Base-by-base conservation (phyloP, 768 basidiomycete species). In the Ramaria sp. region DNA sequence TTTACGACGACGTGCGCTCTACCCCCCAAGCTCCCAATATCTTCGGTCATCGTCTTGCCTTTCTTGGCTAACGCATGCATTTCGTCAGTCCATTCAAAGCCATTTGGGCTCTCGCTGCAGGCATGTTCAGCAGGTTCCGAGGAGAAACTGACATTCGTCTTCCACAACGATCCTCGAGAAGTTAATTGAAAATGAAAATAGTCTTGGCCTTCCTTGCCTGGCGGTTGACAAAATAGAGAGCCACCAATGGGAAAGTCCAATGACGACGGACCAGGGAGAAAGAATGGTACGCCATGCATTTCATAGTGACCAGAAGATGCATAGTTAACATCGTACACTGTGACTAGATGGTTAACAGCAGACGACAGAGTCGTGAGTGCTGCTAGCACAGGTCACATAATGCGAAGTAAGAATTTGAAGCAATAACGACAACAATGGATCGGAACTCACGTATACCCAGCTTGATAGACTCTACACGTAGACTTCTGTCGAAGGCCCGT, bases 261-360 rank as follows among this genome's bases (percentile, higher is more conserved):
- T 43, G 60, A 60, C 34, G 55, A 57, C 67, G 64, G 9, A 72
- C 69, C n/a, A 84, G 63, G 51, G 67, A 67, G 59, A 75, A 78
- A 1, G 84, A 81, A 3, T 67, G 60, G 7, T 67, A 63, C 37
- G 4, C 59, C 59, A 55, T 76, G 69, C 53, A 76, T 63, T 42
- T 76, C 76, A n/a, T 81, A 59, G 24, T 78, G 72, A 19, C 72
- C 74, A 38, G 59, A 53, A 15, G 68, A 58, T 5, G 71, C 63
- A 30, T 69, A 71, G 38, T 75, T 74, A 22, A 85, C 77, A 63
- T 86, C 82, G 60, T 89, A 90, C 3, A 85, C 63, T 1, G 83
- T 80, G 13, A 84, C 68, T 37, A 88, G 64, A 15, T 71, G 70
- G 60, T 83, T 76, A 3, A 75, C 75, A 3, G 88, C 86, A 1